Base-by-base conservation (phyloP, 1,284 basidiomycete species). In the Ceratobasidium sp. region DNA sequence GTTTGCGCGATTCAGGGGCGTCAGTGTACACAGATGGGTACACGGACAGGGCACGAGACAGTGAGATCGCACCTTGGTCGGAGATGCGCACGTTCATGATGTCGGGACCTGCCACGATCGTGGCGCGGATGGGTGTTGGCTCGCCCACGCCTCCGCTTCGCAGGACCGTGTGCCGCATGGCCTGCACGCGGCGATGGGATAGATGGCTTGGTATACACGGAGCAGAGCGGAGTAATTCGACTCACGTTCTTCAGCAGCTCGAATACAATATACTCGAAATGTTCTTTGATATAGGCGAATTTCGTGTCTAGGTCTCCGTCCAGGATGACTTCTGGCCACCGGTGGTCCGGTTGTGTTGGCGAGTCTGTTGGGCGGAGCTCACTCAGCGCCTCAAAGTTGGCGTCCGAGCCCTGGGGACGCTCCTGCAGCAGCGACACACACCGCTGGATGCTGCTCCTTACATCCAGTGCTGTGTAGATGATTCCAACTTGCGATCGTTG, bases 241-340 rank as follows among this genome's bases (percentile, higher is more conserved):
- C 87, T 77, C 78, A 92, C 93, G 80, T 96, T 95, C 81, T 96
- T 96, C 78, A 96, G 79, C 29, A 97, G 81, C 80, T 97, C 94
- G 78, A 96, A 96, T 14, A 96, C 82, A 75, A 96, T 93, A 80
- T 96, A 97, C 89, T 94, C 95, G 63, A 97, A 84, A 81, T 97
- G 95, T 80, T 96, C 94, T 48, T 75, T 76, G 29, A 97, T 94
- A 80, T 96, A 97, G 0, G 94, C 86, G 81, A 97, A 95, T 74
- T 84, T 88, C 1, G 89, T 89, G 56, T 89, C 87, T 29, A 89
- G 77, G 79, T 94, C 90, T 11, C 94, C 94, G 69, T 95, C 91
- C 22, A 94, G 83, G 29, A 87, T 80, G 34, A 96, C 88, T 64
- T 89, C 84, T 0, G 93, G 90, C 85, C 88, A 92, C 74, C 76